phyloP scores from a whole-genome alignment of 1,139 yeast species.

The Barnettozyma hawaiiensis region DNA sequence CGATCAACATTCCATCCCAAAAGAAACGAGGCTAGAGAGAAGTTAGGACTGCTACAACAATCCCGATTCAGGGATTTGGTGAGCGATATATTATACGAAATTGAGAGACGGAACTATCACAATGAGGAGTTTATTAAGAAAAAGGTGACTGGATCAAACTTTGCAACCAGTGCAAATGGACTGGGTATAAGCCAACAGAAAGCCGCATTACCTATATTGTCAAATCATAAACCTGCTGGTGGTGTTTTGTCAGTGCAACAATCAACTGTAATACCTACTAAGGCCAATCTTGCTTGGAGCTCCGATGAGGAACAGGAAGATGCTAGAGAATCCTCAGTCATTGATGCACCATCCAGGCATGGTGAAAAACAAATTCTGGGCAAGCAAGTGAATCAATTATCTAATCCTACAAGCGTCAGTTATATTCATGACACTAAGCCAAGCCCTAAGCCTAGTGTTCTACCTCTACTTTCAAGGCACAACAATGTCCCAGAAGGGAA shows the following conservation, averaged over 20 bases:
- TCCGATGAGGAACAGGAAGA: constrained; percentile 63
- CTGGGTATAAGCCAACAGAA: neutral
- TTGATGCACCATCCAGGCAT: neutral
- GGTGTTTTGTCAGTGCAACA: constrained; percentile 39
- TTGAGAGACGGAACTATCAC: constrained; percentile 68
- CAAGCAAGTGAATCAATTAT: neutral
- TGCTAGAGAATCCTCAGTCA: constrained; percentile 11
- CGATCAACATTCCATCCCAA: constrained; percentile 81
- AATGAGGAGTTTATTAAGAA: constrained; percentile 8
- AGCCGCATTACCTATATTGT: neutral
- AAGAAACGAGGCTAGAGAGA: constrained; percentile 92
- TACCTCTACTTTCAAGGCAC: neutral
- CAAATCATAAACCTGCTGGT: constrained; percentile 1
- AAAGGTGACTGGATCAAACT: neutral
- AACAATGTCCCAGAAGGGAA: constrained; percentile 10
- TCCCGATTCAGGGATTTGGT: constrained; percentile 84
- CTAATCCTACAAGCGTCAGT: neutral
- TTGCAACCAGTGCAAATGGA: neutral
- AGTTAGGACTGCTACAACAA: constrained; percentile 78
- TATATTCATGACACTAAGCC: neutral
- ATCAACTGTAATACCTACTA: constrained; percentile 66
- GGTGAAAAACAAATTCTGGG: neutral
- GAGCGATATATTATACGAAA: constrained; percentile 82
- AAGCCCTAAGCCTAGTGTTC: neutral
- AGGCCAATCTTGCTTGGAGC: constrained; percentile 77